Evolutionary conservation across 768 basidiomycete species (phyloP).

Genomic region (Leccinum subgranulosum): DNA sequence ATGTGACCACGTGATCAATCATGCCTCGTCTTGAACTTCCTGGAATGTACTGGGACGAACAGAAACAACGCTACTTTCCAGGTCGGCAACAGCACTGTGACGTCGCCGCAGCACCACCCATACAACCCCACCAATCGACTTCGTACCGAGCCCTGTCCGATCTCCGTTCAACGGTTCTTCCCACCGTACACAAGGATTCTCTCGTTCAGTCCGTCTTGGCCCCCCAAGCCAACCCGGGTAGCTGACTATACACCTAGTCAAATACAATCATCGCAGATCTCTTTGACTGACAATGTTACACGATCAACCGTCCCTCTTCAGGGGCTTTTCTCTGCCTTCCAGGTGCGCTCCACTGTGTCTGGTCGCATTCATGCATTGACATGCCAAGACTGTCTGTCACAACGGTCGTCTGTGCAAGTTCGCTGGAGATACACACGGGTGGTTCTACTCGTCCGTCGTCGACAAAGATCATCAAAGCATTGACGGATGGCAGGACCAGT

Average conservation of each 20-base stretch:
- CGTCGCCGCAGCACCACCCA: neutral
- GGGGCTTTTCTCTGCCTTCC: constrained; percentile 45
- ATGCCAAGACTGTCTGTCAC: constrained; percentile 32
- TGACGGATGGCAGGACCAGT: constrained; percentile 40
- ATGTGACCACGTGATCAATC: neutral
- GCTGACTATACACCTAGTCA: constrained; percentile 31
- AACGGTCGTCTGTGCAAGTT: constrained; percentile 36
- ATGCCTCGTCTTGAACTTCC: constrained; percentile 49
- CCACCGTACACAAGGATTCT: constrained; percentile 20
- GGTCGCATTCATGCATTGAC: neutral
- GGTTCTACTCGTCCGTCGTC: constrained; percentile 40
- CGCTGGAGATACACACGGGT: constrained; percentile 52
- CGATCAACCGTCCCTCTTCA: constrained; percentile 22
- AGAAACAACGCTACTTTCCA: constrained; percentile 56
- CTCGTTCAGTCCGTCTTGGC: constrained; percentile 25
- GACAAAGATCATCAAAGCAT: constrained; percentile 7
- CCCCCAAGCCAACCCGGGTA: neutral
- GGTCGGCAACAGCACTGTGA: neutral
- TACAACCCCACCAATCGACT: neutral
- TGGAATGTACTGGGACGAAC: constrained; percentile 55
- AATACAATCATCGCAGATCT: constrained; percentile 39
- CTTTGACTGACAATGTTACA: constrained; percentile 33
- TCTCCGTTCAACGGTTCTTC: constrained; percentile 12
- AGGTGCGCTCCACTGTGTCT: constrained; percentile 33
- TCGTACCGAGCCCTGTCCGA: constrained; percentile 4